Evolutionary conservation across 164 flowering plant genomes (phyloP), one percentile per base, ranked within the genome.

Genomic region (Vitis amurensis): DNA sequence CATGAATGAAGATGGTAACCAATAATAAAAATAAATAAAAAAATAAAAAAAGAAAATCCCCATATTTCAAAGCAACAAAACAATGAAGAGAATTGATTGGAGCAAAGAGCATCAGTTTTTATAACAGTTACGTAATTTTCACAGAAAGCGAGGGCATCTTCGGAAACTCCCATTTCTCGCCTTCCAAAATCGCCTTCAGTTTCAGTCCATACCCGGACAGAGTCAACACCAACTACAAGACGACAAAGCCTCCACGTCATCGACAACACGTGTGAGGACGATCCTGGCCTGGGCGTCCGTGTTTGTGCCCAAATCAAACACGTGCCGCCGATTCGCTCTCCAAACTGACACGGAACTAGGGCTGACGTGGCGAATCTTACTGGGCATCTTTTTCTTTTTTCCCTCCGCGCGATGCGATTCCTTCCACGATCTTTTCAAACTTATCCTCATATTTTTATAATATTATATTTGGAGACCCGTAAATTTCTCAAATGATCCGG

Each of bases 211-310:
- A 3, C 31, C 37, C 11, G 5, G 68, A 71, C 58, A 57, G 58
- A 50, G 69, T 64, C 74, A 71, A 62, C 27, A 23, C 27, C 27
- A 23, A 58, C 52, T 47, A 51, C 44, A n/a, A 58, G 27, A 50
- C 59, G 52, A 65, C 74, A 65, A 50, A 44, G 8, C 29, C 37
- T 8, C 44, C 37, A 65, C 74, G 74, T 71, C 48, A 66, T 30
- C 56, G 17, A 37, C 14, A 64, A 27, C 74, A 65, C 74, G 74
- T 72, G 69, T 59, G 52, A 23, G 27, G 1, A 0, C 27, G 2
- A 23, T 1, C 27, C 27, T 23, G 27, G 27, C 27, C 27, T 23
- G 27, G 27, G 27, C 27, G 27, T 23, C 27, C 7, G 44, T 37
- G 44, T 37, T 37, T 37, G 44, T 4, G 44, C 44, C 7, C 44